A percentile compares a stretch with the other conserved stretches of the same genome.
phyloP scores from a whole-genome alignment of 78 protist species.

The Planoprotostelium fungivorum region DNA sequence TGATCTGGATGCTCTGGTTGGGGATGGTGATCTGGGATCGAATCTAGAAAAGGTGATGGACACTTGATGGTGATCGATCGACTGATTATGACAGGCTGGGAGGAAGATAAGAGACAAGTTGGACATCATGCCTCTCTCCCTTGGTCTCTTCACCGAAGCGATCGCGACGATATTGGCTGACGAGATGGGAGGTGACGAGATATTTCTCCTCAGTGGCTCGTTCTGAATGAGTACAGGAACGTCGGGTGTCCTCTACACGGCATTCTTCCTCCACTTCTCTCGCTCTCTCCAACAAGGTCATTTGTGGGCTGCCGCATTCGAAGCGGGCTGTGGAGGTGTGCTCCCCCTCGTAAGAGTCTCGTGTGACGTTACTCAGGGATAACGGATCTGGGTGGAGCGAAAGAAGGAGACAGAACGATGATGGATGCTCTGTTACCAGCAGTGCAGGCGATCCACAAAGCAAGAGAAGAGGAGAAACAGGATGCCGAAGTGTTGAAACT shows the following conservation, averaged over 20 bases:
- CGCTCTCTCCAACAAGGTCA: background rate
- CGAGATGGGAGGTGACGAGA: background rate
- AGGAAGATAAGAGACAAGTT: background rate
- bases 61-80: no score
- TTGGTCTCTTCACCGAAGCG: constrained; percentile 23
- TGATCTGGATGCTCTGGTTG: constrained; percentile 27
- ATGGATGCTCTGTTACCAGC: constrained; percentile 60
- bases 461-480: background rate
- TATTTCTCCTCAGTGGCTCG: background rate
- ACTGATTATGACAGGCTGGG: no score
- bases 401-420: constrained; percentile 51
- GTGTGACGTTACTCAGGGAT: background rate
- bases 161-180: constrained; percentile 8
- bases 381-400: constrained; percentile 17
- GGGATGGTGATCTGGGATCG: constrained; percentile 61
- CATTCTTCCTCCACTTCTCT: constrained; percentile 32
- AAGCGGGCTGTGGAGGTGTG: constrained; percentile 10
- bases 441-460: background rate
- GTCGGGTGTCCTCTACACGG: constrained; percentile 19
- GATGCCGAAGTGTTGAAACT: background rate
- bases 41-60: constrained; percentile 17
- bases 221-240: constrained; percentile 1
- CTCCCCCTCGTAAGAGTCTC: background rate
- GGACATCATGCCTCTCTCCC: constrained; percentile 5
- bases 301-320: constrained; percentile 12